Conservation (phyloP, 2,329 filamentous ascomycete genomes). For the Pyrenochaeta sp. region DNA sequence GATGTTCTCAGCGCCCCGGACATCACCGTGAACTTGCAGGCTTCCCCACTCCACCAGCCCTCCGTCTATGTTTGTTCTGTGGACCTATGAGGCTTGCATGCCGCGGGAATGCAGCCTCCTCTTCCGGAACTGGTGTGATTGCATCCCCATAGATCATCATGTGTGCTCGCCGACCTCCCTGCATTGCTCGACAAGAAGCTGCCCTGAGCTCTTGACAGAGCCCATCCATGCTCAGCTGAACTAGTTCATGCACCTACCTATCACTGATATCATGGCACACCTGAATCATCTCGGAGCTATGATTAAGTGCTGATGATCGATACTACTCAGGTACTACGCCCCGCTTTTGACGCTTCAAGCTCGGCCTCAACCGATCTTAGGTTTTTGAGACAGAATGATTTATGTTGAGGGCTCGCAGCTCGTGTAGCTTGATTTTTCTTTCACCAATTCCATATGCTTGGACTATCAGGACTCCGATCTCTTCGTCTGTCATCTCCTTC, state of each 20-base stretch:
- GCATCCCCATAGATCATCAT: not conserved
- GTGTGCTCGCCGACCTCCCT: slow-evolving; percentile 16
- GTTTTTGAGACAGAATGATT: slow-evolving; percentile 7
- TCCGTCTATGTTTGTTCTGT: not conserved
- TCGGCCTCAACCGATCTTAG: slow-evolving; percentile 9
- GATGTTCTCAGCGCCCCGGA: not conserved
- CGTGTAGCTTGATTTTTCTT: slow-evolving; percentile 1
- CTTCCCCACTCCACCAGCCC: not conserved
- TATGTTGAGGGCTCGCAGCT: slow-evolving; percentile 10
- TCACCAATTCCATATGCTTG: slow-evolving; percentile 28
- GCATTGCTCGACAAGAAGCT: slow-evolving; percentile 5
- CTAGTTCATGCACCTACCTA: slow-evolving; percentile 12
- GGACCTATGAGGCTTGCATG: slow-evolving; percentile 3
- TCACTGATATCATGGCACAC: not conserved
- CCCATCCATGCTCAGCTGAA: slow-evolving; percentile 15
- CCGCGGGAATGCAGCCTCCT: not conserved
- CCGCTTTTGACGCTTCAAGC: slow-evolving; percentile 20
- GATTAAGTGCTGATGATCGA: slow-evolving; percentile 13
- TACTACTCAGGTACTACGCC: slow-evolving; percentile 9
- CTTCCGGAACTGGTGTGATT: not conserved
- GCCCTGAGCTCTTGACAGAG: not conserved
- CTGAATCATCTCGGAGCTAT: slow-evolving; percentile 1
- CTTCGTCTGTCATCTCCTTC: slow-evolving; percentile 19
- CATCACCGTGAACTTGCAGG: not conserved
- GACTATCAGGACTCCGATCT: slow-evolving; percentile 23